These are phyloP conservation scores for Phytophthora chlamydospora DNA, from an alignment of 352 stramenopile species.

Conservation along the genomic window DNA sequence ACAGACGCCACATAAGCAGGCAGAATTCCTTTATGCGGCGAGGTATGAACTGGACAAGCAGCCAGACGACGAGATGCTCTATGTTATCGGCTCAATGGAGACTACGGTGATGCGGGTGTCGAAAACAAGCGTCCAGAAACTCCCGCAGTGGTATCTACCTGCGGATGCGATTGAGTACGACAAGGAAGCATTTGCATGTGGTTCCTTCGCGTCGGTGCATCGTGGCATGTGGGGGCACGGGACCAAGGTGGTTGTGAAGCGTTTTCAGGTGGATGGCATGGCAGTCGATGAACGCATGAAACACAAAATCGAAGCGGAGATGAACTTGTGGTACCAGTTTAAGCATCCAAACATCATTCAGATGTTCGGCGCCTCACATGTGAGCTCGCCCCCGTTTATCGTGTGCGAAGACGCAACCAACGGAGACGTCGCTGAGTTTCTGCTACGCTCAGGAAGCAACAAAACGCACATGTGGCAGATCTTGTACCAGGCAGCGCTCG, in stretches of 20 bases:
- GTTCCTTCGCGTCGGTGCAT: neutral
- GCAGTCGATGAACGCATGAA: conserved; percentile 1
- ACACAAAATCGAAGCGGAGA: conserved; percentile 3
- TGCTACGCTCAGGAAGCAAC: neutral
- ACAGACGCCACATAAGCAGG: too few relatives aligned
- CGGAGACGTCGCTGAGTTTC: neutral
- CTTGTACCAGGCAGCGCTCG: conserved; percentile 22
- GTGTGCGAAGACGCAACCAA: conserved; percentile 7
- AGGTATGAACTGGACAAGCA: too few relatives aligned
- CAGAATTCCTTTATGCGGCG: too few relatives aligned
- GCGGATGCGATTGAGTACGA: too few relatives aligned
- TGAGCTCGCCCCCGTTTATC: conserved; percentile 7
- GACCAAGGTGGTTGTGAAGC: neutral
- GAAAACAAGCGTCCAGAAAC: too few relatives aligned
- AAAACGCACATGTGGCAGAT: conserved; percentile 2
- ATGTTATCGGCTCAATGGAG: too few relatives aligned
- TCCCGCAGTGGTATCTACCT: too few relatives aligned
- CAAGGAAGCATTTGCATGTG: neutral
- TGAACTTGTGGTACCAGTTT: conserved; percentile 8
- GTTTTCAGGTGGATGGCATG: neutral
- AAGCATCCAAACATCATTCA: conserved; percentile 10
- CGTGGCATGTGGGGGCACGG: neutral
- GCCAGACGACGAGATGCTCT: too few relatives aligned
- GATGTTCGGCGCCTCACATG: conserved; percentile 14
- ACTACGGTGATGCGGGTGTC: too few relatives aligned